Evolutionary conservation across 768 basidiomycete genomes (phyloP), one percentile per base, ranked within the genome.

Genomic region (Agaricus sinodeliciosus): DNA sequence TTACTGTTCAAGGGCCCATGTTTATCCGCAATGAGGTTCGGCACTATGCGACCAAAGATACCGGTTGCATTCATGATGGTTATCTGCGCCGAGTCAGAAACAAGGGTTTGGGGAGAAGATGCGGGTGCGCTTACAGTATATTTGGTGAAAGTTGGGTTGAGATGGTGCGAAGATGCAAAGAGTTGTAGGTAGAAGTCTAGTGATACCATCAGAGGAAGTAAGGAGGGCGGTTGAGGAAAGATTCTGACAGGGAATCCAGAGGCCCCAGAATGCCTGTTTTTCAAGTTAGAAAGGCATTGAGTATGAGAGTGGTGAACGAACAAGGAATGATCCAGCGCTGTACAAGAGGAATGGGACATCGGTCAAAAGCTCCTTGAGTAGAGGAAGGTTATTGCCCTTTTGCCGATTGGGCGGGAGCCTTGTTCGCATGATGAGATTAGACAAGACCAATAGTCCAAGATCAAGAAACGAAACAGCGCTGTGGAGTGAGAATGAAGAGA

Each of bases 41-140:
- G 82, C 3, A 84, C 55, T 6, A 75, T 76, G 39, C 83, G 73
- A n/a, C 83, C 83, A 55, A 81, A 67, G n/a, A 81, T 63, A 22
- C 77, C 78, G 2, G 76, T 70, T 2, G 66, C 77, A 54, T 81
- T 80, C 69, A 80, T 72, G 16, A 80, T 68, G 0, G 78, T 71
- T 31, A 80, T 70, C 77, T 78, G 51, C n/a, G 40, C 12, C 28
- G 45, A 9, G 41, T 57, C 34, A 51, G 31, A 31, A 49, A 41
- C 16, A 25, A 26, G 5, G 7, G n/a, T n/a, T 8, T 16, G 26
- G 19, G n/a, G 16, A 31, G 15, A 2, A 45, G 12, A 3, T 25
- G 22, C 7, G 35, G 42, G 9, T 22, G 18, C 4, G 54, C 58
- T 18, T 62, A 78, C 78, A 15, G 72, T 63, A 59, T 79, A 77